Base-by-base conservation (phyloP, 139 green algal genomes). In the Coccomyxa sp. region DNA sequence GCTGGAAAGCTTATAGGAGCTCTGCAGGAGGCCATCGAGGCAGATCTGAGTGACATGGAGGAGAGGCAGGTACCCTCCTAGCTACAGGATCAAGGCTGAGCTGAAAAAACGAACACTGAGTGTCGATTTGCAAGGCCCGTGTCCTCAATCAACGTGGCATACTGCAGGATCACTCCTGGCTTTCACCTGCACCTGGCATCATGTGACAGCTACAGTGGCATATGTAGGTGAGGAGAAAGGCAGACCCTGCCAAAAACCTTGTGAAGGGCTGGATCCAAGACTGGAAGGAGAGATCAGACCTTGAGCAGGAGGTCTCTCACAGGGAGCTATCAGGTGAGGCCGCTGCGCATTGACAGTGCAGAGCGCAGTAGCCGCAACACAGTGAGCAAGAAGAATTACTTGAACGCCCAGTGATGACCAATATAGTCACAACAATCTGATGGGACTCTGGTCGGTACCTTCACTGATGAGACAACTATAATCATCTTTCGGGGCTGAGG, bases 231-330 rank as follows among this genome's bases (percentile, higher is more conserved):
- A 34, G 78, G 36, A 64, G 50, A 22, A 82, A 78, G 55, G 78
- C 78, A 8, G 71, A 82, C 36, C 78, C 78, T 37, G 78, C 78
- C 29, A 77, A 82, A 64, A 50, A 68, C 1, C 36, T 82, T 12
- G 54, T 82, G 10, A 82, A 78, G 35, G 71, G 70, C 0, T 82
- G 78, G 78, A 50, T 82, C 0, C 39, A 34, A 7, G 70, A 78
- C 6, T 82, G 78, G 78, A 38, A 71, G 14, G 78, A 82, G 34
- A 37, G 64, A 18, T 34, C 31, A 39, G 12, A 37, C n/a, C 50
- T 82, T 44, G 73, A 44, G 31, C 36, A 36, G 7, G 64, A 75
- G 37, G 50, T 37, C 22, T 78, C 70, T 18, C 39, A 78, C 36
- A 70, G 39, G 8, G 44, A 82, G 16, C 44, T 82, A 16, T 72